Percentiles rank a stretch among this genome's conserved stretches.
Evolutionary conservation across 768 basidiomycete species (phyloP).

Genomic region (Lanmaoa pseudosensibilis): DNA sequence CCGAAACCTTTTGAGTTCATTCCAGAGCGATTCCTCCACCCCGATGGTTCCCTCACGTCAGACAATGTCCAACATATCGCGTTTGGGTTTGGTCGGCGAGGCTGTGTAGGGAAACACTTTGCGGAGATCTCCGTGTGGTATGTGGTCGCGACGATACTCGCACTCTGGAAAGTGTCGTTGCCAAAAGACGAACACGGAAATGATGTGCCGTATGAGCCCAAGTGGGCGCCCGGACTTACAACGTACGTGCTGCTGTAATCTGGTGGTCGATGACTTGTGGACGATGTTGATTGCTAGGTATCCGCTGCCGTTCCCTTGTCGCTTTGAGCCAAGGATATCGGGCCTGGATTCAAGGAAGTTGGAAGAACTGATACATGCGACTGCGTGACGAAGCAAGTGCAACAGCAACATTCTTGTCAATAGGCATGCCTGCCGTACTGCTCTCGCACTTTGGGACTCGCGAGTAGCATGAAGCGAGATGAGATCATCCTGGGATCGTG

Average conservation of each 20-base stretch:
- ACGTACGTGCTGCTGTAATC: constrained; percentile 6
- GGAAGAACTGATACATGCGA: constrained; percentile 8
- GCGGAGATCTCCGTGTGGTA: constrained; percentile 15
- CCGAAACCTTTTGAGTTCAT: constrained; percentile 36
- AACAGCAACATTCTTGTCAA: background rate
- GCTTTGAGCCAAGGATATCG: constrained; percentile 11
- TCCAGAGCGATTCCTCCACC: constrained; percentile 36
- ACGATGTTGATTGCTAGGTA: constrained; percentile 3
- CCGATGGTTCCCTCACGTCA: constrained; percentile 13
- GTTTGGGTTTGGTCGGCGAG: constrained; percentile 25
- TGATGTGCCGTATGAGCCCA: constrained; percentile 7
- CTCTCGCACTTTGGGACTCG: background rate
- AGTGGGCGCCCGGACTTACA: constrained; percentile 15
- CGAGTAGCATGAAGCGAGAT: background rate
- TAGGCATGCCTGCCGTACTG: background rate
- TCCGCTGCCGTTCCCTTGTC: constrained; percentile 16
- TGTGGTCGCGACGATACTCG: constrained; percentile 17
- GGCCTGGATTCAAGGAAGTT: constrained; percentile 9
- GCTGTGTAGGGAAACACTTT: constrained; percentile 22
- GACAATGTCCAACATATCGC: constrained; percentile 15
- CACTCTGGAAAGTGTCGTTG: constrained; percentile 13
- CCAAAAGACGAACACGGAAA: constrained; percentile 13
- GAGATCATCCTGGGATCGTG: background rate
- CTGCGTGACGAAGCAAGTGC: background rate
- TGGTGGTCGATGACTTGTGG: background rate